Evolutionary conservation across 208 protist genomes (phyloP).

Genomic region (Leishmania martiniquensis): DNA sequence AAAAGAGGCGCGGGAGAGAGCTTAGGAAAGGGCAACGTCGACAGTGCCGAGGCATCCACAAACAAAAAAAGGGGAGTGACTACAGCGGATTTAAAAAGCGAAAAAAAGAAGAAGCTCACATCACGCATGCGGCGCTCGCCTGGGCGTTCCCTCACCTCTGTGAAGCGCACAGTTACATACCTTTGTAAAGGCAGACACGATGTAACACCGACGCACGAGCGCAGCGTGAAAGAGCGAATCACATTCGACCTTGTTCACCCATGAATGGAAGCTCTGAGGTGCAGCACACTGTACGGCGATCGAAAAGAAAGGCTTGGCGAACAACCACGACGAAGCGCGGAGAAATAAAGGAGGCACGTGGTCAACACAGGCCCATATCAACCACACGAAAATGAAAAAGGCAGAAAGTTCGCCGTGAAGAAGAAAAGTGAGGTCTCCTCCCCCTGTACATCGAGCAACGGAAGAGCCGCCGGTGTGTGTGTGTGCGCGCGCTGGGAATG

Average conservation of each 20-base stretch:
- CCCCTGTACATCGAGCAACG: too few species aligned
- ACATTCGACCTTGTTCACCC: neutral
- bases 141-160: neutral
- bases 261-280: neutral
- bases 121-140: neutral
- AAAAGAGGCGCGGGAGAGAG: neutral
- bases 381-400: too few species aligned
- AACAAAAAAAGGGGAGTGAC: neutral
- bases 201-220: neutral
- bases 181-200: neutral
- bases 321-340: too few species aligned
- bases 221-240: neutral
- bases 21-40: too few species aligned
- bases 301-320: neutral
- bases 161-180: neutral
- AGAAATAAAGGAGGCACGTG: too few species aligned
- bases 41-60: neutral
- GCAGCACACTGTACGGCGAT: neutral
- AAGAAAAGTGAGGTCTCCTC: too few species aligned
- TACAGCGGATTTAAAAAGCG: neutral
- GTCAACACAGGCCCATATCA: too few species aligned
- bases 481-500: neutral
- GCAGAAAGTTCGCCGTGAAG: too few species aligned
- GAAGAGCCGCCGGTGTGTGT: too few species aligned
- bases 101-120: neutral